Base-by-base conservation (phyloP, 306 rosid genomes). In the Lathyrus aphaca region DNA sequence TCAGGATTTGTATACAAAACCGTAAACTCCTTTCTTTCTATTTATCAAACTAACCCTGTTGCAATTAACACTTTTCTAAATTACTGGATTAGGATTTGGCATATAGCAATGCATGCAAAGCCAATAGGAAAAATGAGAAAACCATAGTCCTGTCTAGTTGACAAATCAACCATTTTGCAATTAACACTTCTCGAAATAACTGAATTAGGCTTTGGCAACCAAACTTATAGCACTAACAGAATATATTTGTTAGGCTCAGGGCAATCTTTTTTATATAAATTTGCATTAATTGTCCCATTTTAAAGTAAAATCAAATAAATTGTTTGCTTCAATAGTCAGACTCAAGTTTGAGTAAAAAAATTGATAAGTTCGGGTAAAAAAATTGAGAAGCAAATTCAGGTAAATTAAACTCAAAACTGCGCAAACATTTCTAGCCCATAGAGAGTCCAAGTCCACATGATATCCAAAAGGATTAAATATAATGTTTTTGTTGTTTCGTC, bases 1-100 rank as follows among this genome's bases (percentile, higher is more conserved):
- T 74, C 78, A 82, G 78, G 40, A 74, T 54, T 27, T 56, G 40
- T 25, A 27, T 6, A 40, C 62, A 54, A 55, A 68, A 62, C 18
- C 73, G 40, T 29, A 12, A 23, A 40, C 39, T 55, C 23, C 44
- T 32, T 66, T 32, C 44, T 32, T 66, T 32, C 59, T 64, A 64
- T 29, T 32, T 60, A 43, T 54, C 59, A 62, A 68, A 73, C 56
- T 61, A 72, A 61, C 12, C 54, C 62, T 18, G 69, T 45, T 66
- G 75, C 63, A 63, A n/a, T 38, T 21, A 61, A 29, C 25, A 65
- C 50, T 55, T 51, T 32, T 64, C 72, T 44, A 62, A 44, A 46
- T 67, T 49, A 64, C 25, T 18, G 51, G 21, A 42, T 40, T 15
- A 68, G 32, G 55, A 37, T 53, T 61, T 60, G 50, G 14, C 68